Conservation (phyloP, 169 alveolate genomes). For the Fabrea salina region DNA sequence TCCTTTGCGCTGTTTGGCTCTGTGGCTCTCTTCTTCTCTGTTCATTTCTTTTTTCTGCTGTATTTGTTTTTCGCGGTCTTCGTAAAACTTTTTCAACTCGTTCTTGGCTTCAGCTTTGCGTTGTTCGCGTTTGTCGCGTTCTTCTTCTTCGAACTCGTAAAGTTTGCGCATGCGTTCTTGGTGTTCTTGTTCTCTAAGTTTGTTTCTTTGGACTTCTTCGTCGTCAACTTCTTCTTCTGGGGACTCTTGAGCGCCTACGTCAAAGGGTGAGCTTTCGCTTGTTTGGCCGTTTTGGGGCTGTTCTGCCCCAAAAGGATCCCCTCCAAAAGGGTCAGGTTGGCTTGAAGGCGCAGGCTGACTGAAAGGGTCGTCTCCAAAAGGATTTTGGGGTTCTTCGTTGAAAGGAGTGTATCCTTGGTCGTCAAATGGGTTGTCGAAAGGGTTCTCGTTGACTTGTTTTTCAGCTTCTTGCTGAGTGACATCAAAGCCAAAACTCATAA, state of each 20-base stretch:
- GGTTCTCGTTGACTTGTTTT: background rate
- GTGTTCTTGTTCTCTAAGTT: background rate
- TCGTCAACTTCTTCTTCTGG: too few relatives aligned
- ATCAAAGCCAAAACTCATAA: constrained; percentile 19
- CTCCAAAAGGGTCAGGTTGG: too few relatives aligned
- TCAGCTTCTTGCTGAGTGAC: background rate
- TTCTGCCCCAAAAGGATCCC: background rate
- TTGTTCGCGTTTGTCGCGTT: background rate
- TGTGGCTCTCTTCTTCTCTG: background rate
- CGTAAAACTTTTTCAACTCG: background rate
- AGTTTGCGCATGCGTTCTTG: background rate
- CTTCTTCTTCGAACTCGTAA: background rate
- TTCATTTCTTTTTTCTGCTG: background rate
- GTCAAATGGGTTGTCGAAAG: background rate
- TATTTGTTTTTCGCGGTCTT: background rate
- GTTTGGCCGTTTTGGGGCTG: background rate
- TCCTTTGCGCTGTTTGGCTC: background rate
- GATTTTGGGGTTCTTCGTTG: background rate
- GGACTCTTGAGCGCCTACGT: too few relatives aligned
- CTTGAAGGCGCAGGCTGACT: background rate
- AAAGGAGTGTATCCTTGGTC: background rate
- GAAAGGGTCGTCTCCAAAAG: background rate
- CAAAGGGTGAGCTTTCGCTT: too few relatives aligned
- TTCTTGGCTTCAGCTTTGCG: background rate
- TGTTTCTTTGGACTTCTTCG: background rate